These are phyloP conservation scores for Citrullus amarus DNA, from an alignment of 306 rosid genomes.

Conservation along the genomic window DNA sequence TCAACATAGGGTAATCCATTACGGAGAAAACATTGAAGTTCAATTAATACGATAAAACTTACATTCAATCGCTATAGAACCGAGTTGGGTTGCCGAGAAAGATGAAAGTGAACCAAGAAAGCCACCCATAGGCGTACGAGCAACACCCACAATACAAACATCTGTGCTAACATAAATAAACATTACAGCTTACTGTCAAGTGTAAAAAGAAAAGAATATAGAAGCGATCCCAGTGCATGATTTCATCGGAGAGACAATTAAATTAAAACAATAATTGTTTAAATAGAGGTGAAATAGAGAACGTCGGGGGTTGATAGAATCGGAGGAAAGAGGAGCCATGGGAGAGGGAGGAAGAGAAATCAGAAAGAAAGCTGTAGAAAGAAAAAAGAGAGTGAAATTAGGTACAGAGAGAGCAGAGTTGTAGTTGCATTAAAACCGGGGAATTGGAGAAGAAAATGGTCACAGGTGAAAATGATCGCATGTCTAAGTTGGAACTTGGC, in stretches of 20 bases:
- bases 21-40: not conserved
- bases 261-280: not conserved
- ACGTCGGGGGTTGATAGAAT: not conserved
- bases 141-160: constrained; percentile 90
- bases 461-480: no score
- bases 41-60: not conserved
- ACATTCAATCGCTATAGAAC: constrained; percentile 60
- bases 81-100: constrained; percentile 66
- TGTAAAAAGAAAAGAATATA: not conserved
- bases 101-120: no score
- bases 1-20: not conserved
- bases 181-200: not conserved
- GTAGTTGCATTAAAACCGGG: not conserved
- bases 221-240: not conserved
- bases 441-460: not conserved
- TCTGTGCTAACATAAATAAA: constrained; percentile 24
- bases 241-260: not conserved
- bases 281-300: not conserved
- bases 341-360: not conserved
- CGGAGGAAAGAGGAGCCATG: not conserved
- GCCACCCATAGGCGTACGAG: constrained; percentile 83
- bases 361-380: not conserved
- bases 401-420: not conserved
- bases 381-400: not conserved
- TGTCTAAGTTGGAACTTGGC: no score